Percentiles rank a stretch among this genome's conserved stretches.
Evolutionary conservation across 441 rosid genomes (phyloP).

Genomic region (Aquilaria agallochum): DNA sequence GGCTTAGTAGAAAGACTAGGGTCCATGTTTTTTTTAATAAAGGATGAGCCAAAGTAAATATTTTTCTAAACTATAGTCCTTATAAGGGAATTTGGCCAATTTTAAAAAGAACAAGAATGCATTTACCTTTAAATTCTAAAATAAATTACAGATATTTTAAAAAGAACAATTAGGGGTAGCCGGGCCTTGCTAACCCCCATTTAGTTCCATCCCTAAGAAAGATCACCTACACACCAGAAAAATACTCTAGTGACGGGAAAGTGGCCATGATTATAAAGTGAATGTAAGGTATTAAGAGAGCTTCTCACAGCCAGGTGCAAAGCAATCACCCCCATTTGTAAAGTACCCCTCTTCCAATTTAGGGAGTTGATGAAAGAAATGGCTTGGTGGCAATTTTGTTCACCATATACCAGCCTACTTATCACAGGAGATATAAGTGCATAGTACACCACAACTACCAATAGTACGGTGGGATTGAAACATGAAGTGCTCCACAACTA

Average conservation of each 20-base stretch:
- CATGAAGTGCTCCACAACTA: not conserved
- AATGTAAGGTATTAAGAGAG: not conserved
- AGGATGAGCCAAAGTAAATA: too few species aligned
- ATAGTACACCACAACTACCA: not conserved
- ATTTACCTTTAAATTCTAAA: too few species aligned
- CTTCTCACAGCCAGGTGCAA: not conserved
- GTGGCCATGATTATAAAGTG: not conserved
- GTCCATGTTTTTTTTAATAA: not conserved
- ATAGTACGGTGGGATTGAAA: not conserved
- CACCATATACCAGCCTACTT: not conserved
- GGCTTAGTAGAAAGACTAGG: not conserved
- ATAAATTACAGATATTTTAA: too few species aligned
- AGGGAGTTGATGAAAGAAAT: slow-evolving; percentile 1
- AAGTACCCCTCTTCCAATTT: not conserved
- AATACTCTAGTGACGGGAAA: slow-evolving; percentile 3
- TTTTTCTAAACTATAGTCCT: too few species aligned
- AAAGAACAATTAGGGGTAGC: too few species aligned
- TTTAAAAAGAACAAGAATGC: too few species aligned
- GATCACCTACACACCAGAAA: not conserved
- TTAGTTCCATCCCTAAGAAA: too few species aligned
- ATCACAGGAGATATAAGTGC: not conserved
- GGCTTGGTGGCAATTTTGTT: not conserved
- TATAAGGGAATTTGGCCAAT: too few species aligned
- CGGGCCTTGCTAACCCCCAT: too few species aligned
- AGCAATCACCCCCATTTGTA: not conserved